Evolutionary conservation across 1,139 yeast species (phyloP).

Genomic region (Blastobotrys aristatus): DNA sequence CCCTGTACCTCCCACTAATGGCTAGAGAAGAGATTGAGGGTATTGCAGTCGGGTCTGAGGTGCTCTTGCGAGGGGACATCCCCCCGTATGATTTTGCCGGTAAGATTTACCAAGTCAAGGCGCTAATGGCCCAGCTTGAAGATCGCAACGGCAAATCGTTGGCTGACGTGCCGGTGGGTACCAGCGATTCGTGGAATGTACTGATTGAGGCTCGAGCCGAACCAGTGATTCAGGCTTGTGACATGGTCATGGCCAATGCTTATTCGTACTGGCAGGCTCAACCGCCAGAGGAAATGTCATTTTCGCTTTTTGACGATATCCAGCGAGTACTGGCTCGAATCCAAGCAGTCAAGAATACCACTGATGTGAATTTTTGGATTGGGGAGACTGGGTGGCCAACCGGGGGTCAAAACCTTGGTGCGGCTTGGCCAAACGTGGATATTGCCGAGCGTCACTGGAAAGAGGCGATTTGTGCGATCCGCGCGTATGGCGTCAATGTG

Average conservation of each 20-base stretch:
- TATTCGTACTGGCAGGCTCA: slow-evolving; percentile 99
- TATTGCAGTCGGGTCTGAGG: slow-evolving; percentile 87
- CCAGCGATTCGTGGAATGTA: slow-evolving; percentile 94
- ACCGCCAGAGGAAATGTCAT: slow-evolving; percentile 70
- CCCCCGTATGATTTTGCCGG: slow-evolving; percentile 61
- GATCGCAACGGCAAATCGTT: slow-evolving; percentile 82
- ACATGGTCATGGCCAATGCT: slow-evolving; percentile 84
- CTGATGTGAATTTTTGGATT: slow-evolving; percentile 84
- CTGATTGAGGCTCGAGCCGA: slow-evolving; percentile 69
- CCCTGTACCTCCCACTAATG: slow-evolving; percentile 61
- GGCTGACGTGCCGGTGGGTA: slow-evolving; percentile 70
- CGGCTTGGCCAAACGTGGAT: slow-evolving; percentile 50
- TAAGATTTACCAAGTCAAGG: slow-evolving; percentile 49
- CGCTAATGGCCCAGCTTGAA: slow-evolving; percentile 50
- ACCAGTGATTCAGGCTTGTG: slow-evolving; percentile 73
- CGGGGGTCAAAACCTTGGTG: slow-evolving; percentile 64
- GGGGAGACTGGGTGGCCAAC: slow-evolving; percentile 99
- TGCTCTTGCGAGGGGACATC: slow-evolving; percentile 79
- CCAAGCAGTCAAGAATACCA: slow-evolving; percentile 78
- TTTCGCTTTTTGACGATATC: slow-evolving; percentile 90
- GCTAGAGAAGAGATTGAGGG: slow-evolving; percentile 64
- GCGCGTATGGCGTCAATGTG: slow-evolving; percentile 93
- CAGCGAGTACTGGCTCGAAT: slow-evolving; percentile 91
- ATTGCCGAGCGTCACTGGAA: slow-evolving; percentile 82
- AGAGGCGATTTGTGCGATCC: slow-evolving; percentile 82